Evolutionary conservation across 1,139 yeast genomes (phyloP), one percentile per base, ranked within the genome.

Genomic region (Wickerhamomyces sp.): DNA sequence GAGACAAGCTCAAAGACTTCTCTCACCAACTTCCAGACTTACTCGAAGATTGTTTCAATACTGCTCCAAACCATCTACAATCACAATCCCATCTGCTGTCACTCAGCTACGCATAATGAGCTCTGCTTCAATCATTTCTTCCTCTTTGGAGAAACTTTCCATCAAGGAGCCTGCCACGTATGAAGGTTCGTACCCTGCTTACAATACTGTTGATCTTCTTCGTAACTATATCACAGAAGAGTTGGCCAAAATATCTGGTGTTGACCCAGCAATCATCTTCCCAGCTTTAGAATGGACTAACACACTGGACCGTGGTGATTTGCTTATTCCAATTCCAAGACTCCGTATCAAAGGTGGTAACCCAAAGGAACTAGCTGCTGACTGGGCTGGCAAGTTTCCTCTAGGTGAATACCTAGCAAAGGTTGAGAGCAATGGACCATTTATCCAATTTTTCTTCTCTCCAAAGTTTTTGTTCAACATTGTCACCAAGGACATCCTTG

Each of bases 261-360:
- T 88, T 30, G 82, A 81, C 42, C 66, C 73, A 42, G 65, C 67
- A 11, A 60, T 85, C 33, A 85, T 89, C 45, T 87, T 72, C 62
- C 85, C 88, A 41, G 88, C 96, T 30, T 73, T 91, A 54, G 97
- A 91, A 62, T 78, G 93, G 68, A 88, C 96, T 26, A 70, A 75
- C 46, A 79, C 89, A 31, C 64, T 84, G 48, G 96, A 87, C 41
- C 84, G 93, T 58, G 98, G 98, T 54, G 99, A 91, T 60, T 72
- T 91, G 54, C 72, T 89, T 48, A 75, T 91, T 39, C 97, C 99
- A 28, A 72, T 91, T 33, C 98, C 98, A 51, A 78, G 97, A 59
- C 74, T 91, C 57, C 78, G 96, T 64, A 70, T 88, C 49, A 88
- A 89, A 65, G 95, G 95, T 30, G 68, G 77, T 35, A 83, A 84